These are phyloP conservation scores for Clavariopsis aquatica DNA, from an alignment of 495 filamentous ascomycete species.

Conservation along the genomic window DNA sequence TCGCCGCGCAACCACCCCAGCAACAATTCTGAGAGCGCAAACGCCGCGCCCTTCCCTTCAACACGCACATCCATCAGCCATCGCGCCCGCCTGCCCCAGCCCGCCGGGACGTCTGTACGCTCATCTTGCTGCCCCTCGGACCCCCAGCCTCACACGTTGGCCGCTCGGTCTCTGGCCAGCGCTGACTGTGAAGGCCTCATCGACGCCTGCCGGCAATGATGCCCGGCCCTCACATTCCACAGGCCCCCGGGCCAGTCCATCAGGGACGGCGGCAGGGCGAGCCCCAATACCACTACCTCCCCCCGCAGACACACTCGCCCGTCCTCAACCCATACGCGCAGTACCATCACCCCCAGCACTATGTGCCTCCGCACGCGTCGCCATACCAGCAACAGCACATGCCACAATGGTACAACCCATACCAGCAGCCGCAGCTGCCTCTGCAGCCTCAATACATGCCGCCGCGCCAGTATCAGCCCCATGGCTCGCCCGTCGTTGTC, in stretches of 20 bases:
- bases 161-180: conserved; percentile 36
- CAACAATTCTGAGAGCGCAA: conserved; percentile 1
- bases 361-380: conserved; percentile 38
- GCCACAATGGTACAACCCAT: conserved; percentile 38
- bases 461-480: conserved; percentile 34
- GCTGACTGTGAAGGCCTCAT: conserved; percentile 39
- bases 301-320: conserved; percentile 42
- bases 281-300: conserved; percentile 42
- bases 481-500: conserved; percentile 44
- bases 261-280: conserved; percentile 42
- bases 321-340: conserved; percentile 41
- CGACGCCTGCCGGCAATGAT: conserved; percentile 31
- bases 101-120: too few relatives aligned
- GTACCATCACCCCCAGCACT: conserved; percentile 43
- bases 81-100: not conserved
- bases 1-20: conserved; percentile 26
- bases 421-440: conserved; percentile 34
- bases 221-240: conserved; percentile 39
- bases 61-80: not conserved
- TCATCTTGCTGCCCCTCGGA: not conserved
- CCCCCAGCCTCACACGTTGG: conserved; percentile 34
- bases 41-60: not conserved
- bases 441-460: conserved; percentile 32
- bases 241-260: conserved; percentile 39
- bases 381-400: conserved; percentile 40